A percentile compares a stretch with the other conserved stretches of the same genome.
These are phyloP conservation scores for Rhytidhysteron rufulum DNA, from an alignment of 2,329 filamentous ascomycete genomes.

Conservation along the genomic window DNA sequence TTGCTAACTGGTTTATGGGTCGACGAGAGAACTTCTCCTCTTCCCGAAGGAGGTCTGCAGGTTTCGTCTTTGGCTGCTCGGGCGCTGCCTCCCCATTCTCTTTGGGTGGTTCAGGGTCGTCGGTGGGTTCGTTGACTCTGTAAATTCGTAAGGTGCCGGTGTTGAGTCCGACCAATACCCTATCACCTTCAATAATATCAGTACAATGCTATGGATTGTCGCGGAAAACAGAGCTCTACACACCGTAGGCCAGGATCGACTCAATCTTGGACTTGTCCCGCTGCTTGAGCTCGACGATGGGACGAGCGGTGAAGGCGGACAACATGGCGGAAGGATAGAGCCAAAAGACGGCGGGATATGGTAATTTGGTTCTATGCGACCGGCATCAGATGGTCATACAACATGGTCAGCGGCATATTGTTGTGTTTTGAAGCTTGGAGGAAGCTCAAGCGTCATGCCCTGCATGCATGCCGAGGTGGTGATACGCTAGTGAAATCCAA, in stretches of 20 bases:
- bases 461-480: too few relatives aligned
- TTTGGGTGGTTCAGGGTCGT: slow-evolving; percentile 34
- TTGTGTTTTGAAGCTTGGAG: slow-evolving; percentile 10
- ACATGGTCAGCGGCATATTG: slow-evolving; percentile 16
- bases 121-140: slow-evolving; percentile 70
- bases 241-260: slow-evolving; percentile 87
- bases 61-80: slow-evolving; percentile 41
- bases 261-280: slow-evolving; percentile 98
- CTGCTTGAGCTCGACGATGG: slow-evolving; percentile 93
- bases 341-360: neutral
- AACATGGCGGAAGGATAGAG: slow-evolving; percentile 59
- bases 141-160: slow-evolving; percentile 87
- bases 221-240: slow-evolving; percentile 13
- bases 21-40: slow-evolving; percentile 90
- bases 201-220: slow-evolving; percentile 4
- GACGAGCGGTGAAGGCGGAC: slow-evolving; percentile 92
- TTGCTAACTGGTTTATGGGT: slow-evolving; percentile 87
- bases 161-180: slow-evolving; percentile 86
- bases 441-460: slow-evolving; percentile 21
- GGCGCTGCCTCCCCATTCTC: slow-evolving; percentile 26
- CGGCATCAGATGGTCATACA: slow-evolving; percentile 9
- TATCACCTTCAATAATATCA: slow-evolving; percentile 60
- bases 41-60: slow-evolving; percentile 83
- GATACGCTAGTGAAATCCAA: too few relatives aligned
- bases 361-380: slow-evolving; percentile 14